These are phyloP conservation scores for Coemansia sp. DNA, from an alignment of 192 early-diverging fungal species.

Conservation along the genomic window DNA sequence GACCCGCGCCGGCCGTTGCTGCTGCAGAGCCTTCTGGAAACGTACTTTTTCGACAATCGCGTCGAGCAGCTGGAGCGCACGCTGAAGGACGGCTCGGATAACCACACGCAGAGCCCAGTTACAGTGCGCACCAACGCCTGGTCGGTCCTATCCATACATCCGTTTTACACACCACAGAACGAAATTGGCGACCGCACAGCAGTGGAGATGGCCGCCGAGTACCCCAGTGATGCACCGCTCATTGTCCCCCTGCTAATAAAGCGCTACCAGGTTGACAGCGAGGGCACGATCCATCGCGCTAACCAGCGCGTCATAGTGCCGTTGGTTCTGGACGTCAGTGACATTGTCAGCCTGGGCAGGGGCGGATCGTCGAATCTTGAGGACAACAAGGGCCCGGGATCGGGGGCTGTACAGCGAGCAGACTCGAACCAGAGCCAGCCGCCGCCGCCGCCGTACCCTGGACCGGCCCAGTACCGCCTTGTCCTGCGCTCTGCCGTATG, in stretches of 20 bases:
- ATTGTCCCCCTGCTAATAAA: conserved; percentile 66
- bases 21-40: conserved; percentile 53
- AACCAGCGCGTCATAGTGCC: conserved; percentile 53
- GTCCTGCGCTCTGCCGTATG: conserved; percentile 54
- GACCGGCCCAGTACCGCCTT: conserved; percentile 41
- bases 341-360: conserved; percentile 14
- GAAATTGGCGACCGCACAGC: conserved; percentile 52
- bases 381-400: background rate
- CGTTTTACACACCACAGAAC: conserved; percentile 65
- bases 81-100: conserved; percentile 5
- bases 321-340: conserved; percentile 20
- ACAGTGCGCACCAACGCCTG: conserved; percentile 60
- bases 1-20: conserved; percentile 12
- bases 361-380: conserved; percentile 4
- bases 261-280: conserved; percentile 52
- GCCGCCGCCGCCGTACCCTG: conserved; percentile 30
- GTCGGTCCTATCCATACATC: conserved; percentile 62
- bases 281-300: conserved; percentile 37
- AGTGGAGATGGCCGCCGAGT: conserved; percentile 42
- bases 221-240: conserved; percentile 51
- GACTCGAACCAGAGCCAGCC: background rate
- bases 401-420: background rate
- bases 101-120: background rate
- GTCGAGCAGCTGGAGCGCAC: conserved; percentile 36
- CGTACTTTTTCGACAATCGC: conserved; percentile 61